These are phyloP conservation scores for Conticribra guillardii DNA, from an alignment of 108 stramenopile species.

Conservation along the genomic window DNA sequence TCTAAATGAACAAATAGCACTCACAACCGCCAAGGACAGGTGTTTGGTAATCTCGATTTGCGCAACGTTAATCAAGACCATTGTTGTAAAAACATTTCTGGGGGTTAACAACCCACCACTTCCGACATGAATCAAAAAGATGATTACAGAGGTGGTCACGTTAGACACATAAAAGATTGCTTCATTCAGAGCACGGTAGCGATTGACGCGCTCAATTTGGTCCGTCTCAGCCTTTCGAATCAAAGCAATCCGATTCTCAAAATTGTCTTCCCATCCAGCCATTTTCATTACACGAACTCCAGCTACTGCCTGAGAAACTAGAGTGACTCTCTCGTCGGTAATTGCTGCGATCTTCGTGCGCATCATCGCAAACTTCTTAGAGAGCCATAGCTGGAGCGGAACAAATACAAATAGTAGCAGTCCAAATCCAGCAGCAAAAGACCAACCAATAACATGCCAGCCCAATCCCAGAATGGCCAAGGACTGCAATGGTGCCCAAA, in stretches of 20 bases:
- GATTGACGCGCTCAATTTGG: constrained; percentile 71
- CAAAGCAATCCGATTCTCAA: constrained; percentile 65
- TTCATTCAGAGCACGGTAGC: constrained; percentile 80
- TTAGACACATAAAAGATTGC: constrained; percentile 68
- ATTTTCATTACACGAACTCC: constrained; percentile 91
- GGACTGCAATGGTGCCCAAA: constrained; percentile 86
- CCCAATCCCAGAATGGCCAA: constrained; percentile 81
- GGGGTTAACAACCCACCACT: constrained; percentile 57
- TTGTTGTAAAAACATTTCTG: constrained; percentile 57
- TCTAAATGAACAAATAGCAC: neutral
- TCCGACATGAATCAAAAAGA: constrained; percentile 49
- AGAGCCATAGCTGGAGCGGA: constrained; percentile 79
- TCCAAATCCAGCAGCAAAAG: constrained; percentile 87
- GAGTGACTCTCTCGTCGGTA: constrained; percentile 86
- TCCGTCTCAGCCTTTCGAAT: constrained; percentile 69
- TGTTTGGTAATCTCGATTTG: constrained; percentile 91
- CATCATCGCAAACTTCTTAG: constrained; percentile 68
- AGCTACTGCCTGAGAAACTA: constrained; percentile 88
- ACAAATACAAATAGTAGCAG: constrained; percentile 81
- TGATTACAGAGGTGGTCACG: constrained; percentile 54
- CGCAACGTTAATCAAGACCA: constrained; percentile 77
- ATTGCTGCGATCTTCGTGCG: constrained; percentile 79
- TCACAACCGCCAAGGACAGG: constrained; percentile 79
- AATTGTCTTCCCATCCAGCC: constrained; percentile 78
- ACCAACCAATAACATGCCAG: constrained; percentile 68